Base-by-base conservation (phyloP, 805 yeast genomes). In the Scheffersomyces ergatensis region DNA sequence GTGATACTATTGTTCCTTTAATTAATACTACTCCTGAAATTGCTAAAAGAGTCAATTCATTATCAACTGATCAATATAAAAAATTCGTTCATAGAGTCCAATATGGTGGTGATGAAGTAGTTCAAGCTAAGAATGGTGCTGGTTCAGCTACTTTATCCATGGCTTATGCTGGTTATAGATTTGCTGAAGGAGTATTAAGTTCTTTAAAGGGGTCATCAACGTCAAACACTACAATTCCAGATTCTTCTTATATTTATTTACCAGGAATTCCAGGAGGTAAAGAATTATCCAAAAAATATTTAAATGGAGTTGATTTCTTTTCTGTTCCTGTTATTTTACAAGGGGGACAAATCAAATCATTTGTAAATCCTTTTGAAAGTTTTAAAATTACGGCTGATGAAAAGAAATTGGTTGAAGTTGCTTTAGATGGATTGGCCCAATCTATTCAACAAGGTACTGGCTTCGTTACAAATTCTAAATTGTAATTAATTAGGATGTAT, bases 101-200 rank as follows among this genome's bases (percentile, higher is more conserved):
- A 51, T 70, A 63, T 46, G 96, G 95, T 47, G 98, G 98, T 60
- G 98, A 90, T 62, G 97, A 92, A 67, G 96, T 90, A 36, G 98
- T 90, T 49, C 75, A 85, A 70, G 97, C 97, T 42, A 90, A 90
- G 73, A 84, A 87, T 55, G 97, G 97, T 49, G 83, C 83, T 38
- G 97, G 97, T 31, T 87, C 96, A 36, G 97, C 97, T 42, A 90
- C 98, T 27, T 75, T 90, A 51, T 86, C 96, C 23, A 92, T 90
- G 97, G 97, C 97, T 8, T 85, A 82, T 55, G 96, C 97, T 26
- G 97, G 95, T 26, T 87, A 78, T 72, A 77, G 83, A 52, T 85
- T 89, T 61, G 85, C 89, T 23, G 82, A 78, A 48, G 58, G 72
- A 52, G 64, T 70, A 43, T 58, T 70, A 52, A 56, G 56, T 47